Conservation (phyloP, 345 rosid species). For the Chamaenerion angustifolium region DNA sequence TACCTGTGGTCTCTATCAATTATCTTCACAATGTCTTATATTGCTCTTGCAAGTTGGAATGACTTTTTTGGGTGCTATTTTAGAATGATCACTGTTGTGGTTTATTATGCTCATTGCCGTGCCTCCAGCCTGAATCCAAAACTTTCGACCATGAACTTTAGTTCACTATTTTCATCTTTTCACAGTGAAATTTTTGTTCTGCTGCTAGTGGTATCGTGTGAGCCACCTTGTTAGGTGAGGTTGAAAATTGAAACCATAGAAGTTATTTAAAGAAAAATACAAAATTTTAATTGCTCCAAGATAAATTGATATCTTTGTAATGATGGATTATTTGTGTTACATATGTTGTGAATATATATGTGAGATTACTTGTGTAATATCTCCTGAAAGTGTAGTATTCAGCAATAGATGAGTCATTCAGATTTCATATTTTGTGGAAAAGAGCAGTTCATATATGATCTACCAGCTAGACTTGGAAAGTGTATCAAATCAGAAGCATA, state of each 20-base stretch:
- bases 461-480: conserved; percentile 89
- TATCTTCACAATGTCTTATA: not conserved
- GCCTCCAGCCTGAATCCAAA: not conserved
- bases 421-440: conserved; percentile 31
- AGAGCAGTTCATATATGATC: conserved; percentile 97
- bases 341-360: not conserved
- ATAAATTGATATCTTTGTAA: too few species aligned
- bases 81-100: not conserved
- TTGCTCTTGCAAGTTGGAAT: not conserved
- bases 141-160: not conserved
- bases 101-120: not conserved
- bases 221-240: too few species aligned
- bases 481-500: conserved; percentile 87
- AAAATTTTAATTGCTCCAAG: too few species aligned
- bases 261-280: too few species aligned
- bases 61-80: not conserved
- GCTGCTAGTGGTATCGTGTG: too few species aligned
- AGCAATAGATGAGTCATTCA: conserved; percentile 21
- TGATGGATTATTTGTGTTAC: not conserved
- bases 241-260: too few species aligned
- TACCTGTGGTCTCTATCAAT: too few species aligned
- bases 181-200: too few species aligned
- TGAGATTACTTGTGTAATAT: not conserved
- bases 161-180: too few species aligned
- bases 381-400: conserved; percentile 8